These are phyloP conservation scores for Talaromyces ruber DNA, from an alignment of 495 filamentous ascomycete genomes.

Conservation along the genomic window DNA sequence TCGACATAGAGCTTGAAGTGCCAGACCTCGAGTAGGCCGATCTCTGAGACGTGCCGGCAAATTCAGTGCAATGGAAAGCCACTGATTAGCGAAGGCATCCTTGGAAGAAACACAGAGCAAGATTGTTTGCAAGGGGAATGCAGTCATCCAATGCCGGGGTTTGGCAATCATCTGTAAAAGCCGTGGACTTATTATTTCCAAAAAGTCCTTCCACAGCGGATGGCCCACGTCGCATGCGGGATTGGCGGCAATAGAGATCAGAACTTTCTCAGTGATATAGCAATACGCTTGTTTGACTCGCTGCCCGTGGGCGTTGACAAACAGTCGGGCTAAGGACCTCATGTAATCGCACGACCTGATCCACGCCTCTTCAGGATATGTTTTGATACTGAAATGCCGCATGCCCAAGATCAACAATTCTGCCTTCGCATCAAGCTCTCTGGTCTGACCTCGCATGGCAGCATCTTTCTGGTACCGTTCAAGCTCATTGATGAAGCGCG, in stretches of 20 bases:
- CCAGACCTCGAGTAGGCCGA: conserved; percentile 65
- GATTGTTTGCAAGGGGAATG: conserved; percentile 77
- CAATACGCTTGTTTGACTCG: conserved; percentile 91
- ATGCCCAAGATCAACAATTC: conserved; percentile 83
- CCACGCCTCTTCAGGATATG: conserved; percentile 65
- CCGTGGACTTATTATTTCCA: conserved; percentile 65
- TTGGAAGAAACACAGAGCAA: conserved; percentile 79
- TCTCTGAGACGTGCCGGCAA: conserved; percentile 77
- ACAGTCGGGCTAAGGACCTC: conserved; percentile 67
- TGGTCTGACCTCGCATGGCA: conserved; percentile 51
- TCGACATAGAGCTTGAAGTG: conserved; percentile 81
- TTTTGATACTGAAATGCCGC: conserved; percentile 72
- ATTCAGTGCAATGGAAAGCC: conserved; percentile 69
- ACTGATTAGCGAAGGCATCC: conserved; percentile 75
- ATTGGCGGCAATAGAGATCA: conserved; percentile 80
- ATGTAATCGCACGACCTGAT: conserved; percentile 84
- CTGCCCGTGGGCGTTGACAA: conserved; percentile 74
- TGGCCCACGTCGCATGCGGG: conserved; percentile 63
- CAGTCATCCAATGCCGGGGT: conserved; percentile 79
- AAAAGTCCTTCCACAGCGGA: conserved; percentile 77
- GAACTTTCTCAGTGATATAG: conserved; percentile 74
- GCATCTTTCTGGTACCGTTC: conserved; percentile 67
- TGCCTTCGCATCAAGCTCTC: conserved; percentile 68
- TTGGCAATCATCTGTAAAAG: conserved; percentile 78
- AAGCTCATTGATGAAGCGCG: conserved; percentile 73